Evolutionary conservation across 495 filamentous ascomycete genomes (phyloP), one percentile per base, ranked within the genome.

Genomic region (Astrothelium macrocarpum): DNA sequence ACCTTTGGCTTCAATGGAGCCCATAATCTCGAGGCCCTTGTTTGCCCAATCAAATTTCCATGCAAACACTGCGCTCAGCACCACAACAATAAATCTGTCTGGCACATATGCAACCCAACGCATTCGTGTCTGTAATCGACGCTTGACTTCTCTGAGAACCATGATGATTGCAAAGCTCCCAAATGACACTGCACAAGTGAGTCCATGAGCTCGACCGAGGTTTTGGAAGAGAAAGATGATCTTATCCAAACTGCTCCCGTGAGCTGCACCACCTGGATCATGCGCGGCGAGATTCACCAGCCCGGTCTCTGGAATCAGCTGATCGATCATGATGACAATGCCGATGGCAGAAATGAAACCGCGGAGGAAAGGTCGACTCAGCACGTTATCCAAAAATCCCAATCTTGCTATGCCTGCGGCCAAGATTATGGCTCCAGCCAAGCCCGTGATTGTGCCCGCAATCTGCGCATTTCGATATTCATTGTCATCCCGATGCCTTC

Each of bases 291-390:
- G 71, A 0, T 77, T 72, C n/a, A 79, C 78, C 20, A 99, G 79
- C 3, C 94, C 94, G 70, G 93, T 79, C 73, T 97, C 91, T 2
- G 91, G 90, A 43, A 97, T 88, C 58, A 96, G 77, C 74, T 99
- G 94, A 73, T 97, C 94, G 32, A 97, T 89, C 53, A 95, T 81
- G 71, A 99, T 97, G 56, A 97, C 91, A 53, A 95, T 88, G 36
- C 94, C 94, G 72, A 99, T 90, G 34, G 95, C 93, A 59, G 87
- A 92, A 74, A 99, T 97, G 74, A 99, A 99, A 1, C 94, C 94
- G 61, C 94, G 79, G 32, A 97, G 76, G 66, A 99, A 96, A 0
- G 94, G 95, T 31, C 92, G 80, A 66, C 90, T 95, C 62, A 99
- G 80, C 46, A 99, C 92, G 71, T 88, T 95, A 71, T 99, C 94